These are phyloP conservation scores for Zanthoxylum bungeanum DNA, from an alignment of 345 rosid genomes.

Conservation along the genomic window DNA sequence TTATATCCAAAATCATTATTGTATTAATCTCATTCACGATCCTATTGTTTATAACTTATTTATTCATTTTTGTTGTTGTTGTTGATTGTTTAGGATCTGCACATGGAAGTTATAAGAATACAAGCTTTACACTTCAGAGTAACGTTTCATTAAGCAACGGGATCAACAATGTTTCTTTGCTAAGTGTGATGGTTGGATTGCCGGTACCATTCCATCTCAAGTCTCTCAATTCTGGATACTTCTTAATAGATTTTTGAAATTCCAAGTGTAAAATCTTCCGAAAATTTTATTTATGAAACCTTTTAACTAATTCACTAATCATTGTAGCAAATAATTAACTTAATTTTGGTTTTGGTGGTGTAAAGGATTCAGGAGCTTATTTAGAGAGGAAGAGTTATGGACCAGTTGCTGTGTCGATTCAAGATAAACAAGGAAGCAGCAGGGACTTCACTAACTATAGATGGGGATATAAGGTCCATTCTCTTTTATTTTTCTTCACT, in stretches of 20 bases:
- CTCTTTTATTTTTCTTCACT: neutral
- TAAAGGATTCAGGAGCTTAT: slow-evolving; percentile 38
- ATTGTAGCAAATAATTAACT: neutral
- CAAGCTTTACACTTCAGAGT: slow-evolving; percentile 16
- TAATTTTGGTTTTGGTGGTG: neutral
- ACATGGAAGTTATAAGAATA: slow-evolving; percentile 13
- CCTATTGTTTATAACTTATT: neutral
- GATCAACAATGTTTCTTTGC: slow-evolving; percentile 36
- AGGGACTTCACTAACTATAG: slow-evolving; percentile 15
- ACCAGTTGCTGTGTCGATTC: slow-evolving; percentile 7
- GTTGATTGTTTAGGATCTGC: neutral
- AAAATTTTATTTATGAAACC: neutral
- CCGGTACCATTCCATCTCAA: slow-evolving; percentile 36
- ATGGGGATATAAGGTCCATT: slow-evolving; percentile 33
- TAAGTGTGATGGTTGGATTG: slow-evolving; percentile 50
- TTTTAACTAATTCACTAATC: neutral
- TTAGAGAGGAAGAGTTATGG: slow-evolving; percentile 26
- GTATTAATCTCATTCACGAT: too few species aligned
- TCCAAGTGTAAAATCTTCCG: neutral
- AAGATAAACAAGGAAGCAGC: neutral
- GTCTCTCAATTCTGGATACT: neutral
- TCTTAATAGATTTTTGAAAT: too few species aligned
- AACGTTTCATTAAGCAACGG: slow-evolving; percentile 24
- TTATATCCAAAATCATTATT: too few species aligned
- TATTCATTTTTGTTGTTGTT: neutral